Conservation (phyloP, 2,329 filamentous ascomycete species). For the Sphaerulina musiva region DNA sequence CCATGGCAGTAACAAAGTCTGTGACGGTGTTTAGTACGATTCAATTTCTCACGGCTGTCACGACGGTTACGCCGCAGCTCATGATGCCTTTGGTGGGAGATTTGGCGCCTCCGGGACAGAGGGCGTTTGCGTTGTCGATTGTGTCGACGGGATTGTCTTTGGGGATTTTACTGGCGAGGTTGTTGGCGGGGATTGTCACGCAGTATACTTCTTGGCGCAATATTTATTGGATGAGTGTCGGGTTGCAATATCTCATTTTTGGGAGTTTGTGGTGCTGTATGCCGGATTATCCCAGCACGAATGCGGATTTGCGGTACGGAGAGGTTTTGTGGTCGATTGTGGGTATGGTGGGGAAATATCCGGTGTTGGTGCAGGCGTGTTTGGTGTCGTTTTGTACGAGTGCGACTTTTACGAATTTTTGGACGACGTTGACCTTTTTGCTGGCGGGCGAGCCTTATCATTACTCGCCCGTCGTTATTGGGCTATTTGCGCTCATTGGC, state of each 20-base stretch:
- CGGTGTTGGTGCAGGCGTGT: slow-evolving; percentile 63
- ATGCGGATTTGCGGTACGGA: slow-evolving; percentile 59
- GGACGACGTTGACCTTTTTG: slow-evolving; percentile 74
- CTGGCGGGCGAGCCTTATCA: slow-evolving; percentile 63
- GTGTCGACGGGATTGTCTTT: slow-evolving; percentile 69
- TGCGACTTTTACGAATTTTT: slow-evolving; percentile 59
- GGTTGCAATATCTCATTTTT: slow-evolving; percentile 62
- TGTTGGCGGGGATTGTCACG: slow-evolving; percentile 68
- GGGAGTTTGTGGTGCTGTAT: slow-evolving; percentile 62
- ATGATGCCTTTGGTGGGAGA: slow-evolving; percentile 79
- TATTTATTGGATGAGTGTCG: slow-evolving; percentile 73
- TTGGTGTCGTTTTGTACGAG: slow-evolving; percentile 58
- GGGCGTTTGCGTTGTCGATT: slow-evolving; percentile 64
- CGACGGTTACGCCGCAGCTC: slow-evolving; percentile 66
- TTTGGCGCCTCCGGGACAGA: slow-evolving; percentile 61
- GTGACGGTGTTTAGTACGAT: slow-evolving; percentile 61
- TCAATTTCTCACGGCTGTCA: slow-evolving; percentile 67
- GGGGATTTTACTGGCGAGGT: slow-evolving; percentile 67
- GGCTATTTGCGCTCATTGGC: slow-evolving; percentile 72
- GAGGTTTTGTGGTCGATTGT: slow-evolving; percentile 59
- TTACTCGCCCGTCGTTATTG: slow-evolving; percentile 62
- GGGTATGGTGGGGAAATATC: slow-evolving; percentile 57
- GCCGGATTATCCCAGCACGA: slow-evolving; percentile 74
- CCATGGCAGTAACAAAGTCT: slow-evolving; percentile 60
- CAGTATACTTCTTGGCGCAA: slow-evolving; percentile 68